Percentiles rank a stretch among this genome's conserved stretches.
Evolutionary conservation across 495 filamentous ascomycete species (phyloP).

Genomic region (Penicillium dipodomyicola): DNA sequence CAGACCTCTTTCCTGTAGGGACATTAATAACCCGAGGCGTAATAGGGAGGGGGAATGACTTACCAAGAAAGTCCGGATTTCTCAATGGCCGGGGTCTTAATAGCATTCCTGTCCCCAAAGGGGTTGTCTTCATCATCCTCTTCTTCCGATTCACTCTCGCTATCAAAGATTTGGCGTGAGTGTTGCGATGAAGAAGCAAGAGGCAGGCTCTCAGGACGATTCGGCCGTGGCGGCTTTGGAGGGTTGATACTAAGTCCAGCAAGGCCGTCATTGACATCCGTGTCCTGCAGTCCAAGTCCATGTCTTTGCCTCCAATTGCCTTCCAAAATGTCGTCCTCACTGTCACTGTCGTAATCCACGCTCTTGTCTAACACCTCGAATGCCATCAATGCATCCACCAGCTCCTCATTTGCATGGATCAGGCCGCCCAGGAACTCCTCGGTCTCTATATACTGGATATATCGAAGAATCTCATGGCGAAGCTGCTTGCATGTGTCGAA

Average conservation of each 20-base stretch:
- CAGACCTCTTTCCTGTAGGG: conserved; percentile 27
- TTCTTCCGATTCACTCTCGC: conserved; percentile 47
- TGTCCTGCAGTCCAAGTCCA: conserved; percentile 20
- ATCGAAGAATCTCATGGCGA: conserved; percentile 78
- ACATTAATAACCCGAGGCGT: conserved; percentile 4
- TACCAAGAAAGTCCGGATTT: conserved; percentile 55
- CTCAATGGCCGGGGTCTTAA: conserved; percentile 59
- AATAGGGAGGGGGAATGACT: conserved; percentile 2
- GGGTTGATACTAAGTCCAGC: conserved; percentile 43
- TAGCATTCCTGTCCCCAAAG: conserved; percentile 73
- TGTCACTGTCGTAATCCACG: conserved; percentile 94
- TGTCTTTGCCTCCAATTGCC: conserved; percentile 34
- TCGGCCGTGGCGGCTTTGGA: conserved; percentile 42
- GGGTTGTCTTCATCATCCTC: conserved; percentile 67
- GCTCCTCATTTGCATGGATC: conserved; percentile 78
- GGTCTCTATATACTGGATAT: conserved; percentile 81
- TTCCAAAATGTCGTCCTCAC: conserved; percentile 57
- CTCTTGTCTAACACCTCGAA: conserved; percentile 95
- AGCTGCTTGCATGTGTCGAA: conserved; percentile 87
- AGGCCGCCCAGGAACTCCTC: conserved; percentile 78
- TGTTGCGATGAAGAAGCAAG: conserved; percentile 29
- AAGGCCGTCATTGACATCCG: conserved; percentile 38
- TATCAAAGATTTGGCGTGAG: conserved; percentile 26
- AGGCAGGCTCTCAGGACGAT: conserved; percentile 32
- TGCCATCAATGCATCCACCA: conserved; percentile 89